Conservation (phyloP, 2,329 filamentous ascomycete genomes). For the Lachnellula subtilissima region DNA sequence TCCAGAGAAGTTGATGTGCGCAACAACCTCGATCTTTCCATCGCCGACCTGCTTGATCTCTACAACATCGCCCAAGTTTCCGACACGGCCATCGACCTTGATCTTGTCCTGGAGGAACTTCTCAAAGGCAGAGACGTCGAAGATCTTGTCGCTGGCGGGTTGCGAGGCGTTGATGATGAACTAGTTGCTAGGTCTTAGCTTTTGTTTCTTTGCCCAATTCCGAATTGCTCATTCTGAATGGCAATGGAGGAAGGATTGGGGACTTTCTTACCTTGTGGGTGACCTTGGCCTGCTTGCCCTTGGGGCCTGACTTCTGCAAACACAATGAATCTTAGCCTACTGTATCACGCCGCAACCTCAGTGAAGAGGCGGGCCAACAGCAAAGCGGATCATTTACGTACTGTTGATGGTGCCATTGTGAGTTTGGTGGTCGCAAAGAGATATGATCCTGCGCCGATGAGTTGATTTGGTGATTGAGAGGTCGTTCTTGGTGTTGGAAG, state of each 20-base stretch:
- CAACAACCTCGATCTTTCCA: conserved; percentile 96
- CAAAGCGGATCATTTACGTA: conserved; percentile 89
- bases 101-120: conserved; percentile 99
- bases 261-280: conserved; percentile 29
- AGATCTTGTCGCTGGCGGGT: conserved; percentile 99
- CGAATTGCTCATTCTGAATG: not conserved
- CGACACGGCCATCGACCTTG: conserved; percentile 98
- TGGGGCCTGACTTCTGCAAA: conserved; percentile 53
- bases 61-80: conserved; percentile 94
- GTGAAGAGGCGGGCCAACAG: conserved; percentile 65
- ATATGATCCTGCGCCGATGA: conserved; percentile 42
- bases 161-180: conserved; percentile 99
- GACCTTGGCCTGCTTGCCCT: conserved; percentile 73
- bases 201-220: not conserved
- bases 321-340: conserved; percentile 80
- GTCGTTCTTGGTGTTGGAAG: not conserved
- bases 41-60: conserved; percentile 86
- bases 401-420: conserved; percentile 81
- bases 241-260: not conserved
- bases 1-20: conserved; percentile 96
- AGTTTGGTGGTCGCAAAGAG: conserved; percentile 65
- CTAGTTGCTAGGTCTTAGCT: conserved; percentile 41
- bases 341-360: conserved; percentile 60
- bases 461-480: conserved; percentile 21
- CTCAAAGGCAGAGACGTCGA: conserved; percentile 97